phyloP scores from a whole-genome alignment of 225 moss, liverwort and hornwort species.

The Marchantia paleacea region DNA sequence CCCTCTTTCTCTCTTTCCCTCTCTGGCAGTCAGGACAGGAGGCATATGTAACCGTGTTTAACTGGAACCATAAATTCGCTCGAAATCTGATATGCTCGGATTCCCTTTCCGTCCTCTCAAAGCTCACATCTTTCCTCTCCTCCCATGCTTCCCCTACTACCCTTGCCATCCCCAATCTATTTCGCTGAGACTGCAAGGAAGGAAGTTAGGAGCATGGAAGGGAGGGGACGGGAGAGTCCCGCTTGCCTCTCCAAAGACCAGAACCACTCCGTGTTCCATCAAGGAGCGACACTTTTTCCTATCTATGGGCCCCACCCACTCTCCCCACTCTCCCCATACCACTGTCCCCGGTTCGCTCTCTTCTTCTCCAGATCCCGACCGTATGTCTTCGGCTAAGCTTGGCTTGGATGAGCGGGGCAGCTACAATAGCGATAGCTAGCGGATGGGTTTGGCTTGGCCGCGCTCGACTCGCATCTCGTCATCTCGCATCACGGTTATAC shows the following conservation, averaged over 20 bases:
- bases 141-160: neutral
- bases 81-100: neutral
- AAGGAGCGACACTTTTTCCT: neutral
- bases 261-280: slow-evolving; percentile 1
- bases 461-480: neutral
- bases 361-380: neutral
- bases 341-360: neutral
- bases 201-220: neutral
- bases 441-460: neutral
- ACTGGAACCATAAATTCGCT: neutral
- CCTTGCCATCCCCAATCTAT: neutral
- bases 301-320: slow-evolving; percentile 4
- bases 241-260: neutral
- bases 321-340: neutral
- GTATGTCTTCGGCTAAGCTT: neutral
- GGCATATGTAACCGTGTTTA: neutral
- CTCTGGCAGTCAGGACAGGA: neutral
- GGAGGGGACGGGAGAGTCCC: neutral
- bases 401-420: neutral
- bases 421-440: neutral
- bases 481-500: neutral
- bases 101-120: slow-evolving; percentile 7
- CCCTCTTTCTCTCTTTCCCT: neutral
- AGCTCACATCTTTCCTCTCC: neutral
- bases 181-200: neutral